Evolutionary conservation across 2,329 filamentous ascomycete genomes (phyloP), one percentile per base, ranked within the genome.

Genomic region (Esteya vermicola): DNA sequence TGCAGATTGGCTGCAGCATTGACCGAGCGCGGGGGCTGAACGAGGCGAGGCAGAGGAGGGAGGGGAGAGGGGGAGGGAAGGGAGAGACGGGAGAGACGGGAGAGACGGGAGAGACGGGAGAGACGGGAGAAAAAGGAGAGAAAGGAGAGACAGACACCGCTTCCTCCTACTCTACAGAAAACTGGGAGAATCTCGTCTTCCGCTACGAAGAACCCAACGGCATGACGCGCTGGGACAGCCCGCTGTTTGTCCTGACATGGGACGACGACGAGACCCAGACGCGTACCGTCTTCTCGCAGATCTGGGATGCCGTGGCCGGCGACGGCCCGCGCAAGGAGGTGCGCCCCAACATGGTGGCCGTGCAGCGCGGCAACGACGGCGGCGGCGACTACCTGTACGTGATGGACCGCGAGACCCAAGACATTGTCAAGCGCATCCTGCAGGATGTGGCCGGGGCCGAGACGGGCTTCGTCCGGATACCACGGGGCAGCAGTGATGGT

Each of bases 151-250:
- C 16, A 9, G 31, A 4, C 14, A 20, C 19, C 6, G 8, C 28
- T 9, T 63, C 65, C 28, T 54, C 68, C 0, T 77, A 78, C 46
- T 63, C 65, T 33, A 61, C 60, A 2, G 62, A 57, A 14, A 80
- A 83, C 54, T 85, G 83, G 67, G 81, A 86, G 47, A 85, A 86
- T 50, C 67, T 88, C 10, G 74, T 85, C 26, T 89, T 85, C 54
- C 69, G 84, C 40, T 88, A 88, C 54, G 84, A 93, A 58, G 84
- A 93, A 59, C 84, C 85, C 13, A 91, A 89, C 54, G 74, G 78
- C 19, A 88, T 89, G 81, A 79, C 72, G 3, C 65, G 83, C 33
- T 93, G 85, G 85, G 84, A 93, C 55, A 81, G 78, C 40, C 84
- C 85, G 2, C 67, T 91, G 3, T 91, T 89, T 58, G 81, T 81